These are phyloP conservation scores for Eragrostis nindensis DNA, from an alignment of 176 grass and related monocot species.

Conservation along the genomic window DNA sequence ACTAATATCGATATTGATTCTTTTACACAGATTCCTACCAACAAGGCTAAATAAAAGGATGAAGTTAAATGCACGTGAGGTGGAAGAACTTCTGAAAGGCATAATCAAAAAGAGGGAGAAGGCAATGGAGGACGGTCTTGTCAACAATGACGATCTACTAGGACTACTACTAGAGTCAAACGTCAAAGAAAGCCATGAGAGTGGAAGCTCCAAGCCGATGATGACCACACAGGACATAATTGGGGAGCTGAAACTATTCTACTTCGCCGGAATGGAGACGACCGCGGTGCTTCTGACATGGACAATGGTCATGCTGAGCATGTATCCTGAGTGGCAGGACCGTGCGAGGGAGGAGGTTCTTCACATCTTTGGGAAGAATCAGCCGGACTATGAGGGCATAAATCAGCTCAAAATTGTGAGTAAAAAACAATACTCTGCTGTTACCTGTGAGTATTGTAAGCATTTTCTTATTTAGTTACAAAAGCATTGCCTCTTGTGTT, in stretches of 20 bases:
- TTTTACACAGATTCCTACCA: constrained; percentile 51
- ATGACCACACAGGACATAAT: constrained; percentile 69
- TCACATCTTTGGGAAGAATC: constrained; percentile 35
- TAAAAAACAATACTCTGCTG: not conserved
- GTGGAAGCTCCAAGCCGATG: constrained; percentile 31
- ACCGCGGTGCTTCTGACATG: constrained; percentile 64
- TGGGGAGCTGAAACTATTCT: constrained; percentile 77
- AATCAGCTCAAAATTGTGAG: constrained; percentile 67
- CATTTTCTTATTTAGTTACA: not conserved
- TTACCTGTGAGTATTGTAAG: too few relatives aligned
- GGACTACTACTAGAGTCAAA: constrained; percentile 66
- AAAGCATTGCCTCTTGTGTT: not conserved
- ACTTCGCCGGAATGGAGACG: constrained; percentile 75
- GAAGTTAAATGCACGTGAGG: constrained; percentile 43
- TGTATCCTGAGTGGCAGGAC: constrained; percentile 63
- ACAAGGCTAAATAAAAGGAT: constrained; percentile 47
- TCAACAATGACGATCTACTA: constrained; percentile 44
- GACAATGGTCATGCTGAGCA: constrained; percentile 61
- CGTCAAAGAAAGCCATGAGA: constrained; percentile 28
- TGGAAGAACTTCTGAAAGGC: constrained; percentile 32
- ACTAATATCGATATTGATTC: not conserved
- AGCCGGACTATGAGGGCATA: constrained; percentile 48
- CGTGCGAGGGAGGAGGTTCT: constrained; percentile 65
- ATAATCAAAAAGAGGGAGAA: constrained; percentile 59
- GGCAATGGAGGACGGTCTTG: constrained; percentile 22